Evolutionary conservation across 2,329 filamentous ascomycete species (phyloP).

Genomic region (Sporothrix globosa): DNA sequence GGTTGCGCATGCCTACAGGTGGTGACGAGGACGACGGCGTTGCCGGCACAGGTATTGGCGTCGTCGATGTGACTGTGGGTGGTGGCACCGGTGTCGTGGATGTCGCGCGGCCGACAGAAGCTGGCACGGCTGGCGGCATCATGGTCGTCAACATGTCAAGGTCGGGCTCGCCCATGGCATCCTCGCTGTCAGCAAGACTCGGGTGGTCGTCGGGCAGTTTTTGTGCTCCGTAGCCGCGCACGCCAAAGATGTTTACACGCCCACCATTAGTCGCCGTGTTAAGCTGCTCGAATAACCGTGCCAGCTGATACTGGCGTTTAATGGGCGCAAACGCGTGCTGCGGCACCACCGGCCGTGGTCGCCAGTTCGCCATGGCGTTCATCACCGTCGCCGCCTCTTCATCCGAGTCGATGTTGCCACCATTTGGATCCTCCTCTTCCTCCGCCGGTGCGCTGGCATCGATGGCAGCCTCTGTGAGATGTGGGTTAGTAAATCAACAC

Average conservation of each 20-base stretch:
- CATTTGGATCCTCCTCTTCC: slow-evolving; percentile 79
- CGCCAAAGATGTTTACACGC: slow-evolving; percentile 66
- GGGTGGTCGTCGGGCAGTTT: slow-evolving; percentile 56
- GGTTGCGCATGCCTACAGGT: slow-evolving; percentile 16
- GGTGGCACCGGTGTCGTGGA: slow-evolving; percentile 17
- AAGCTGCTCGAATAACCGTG: slow-evolving; percentile 66
- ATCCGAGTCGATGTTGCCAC: slow-evolving; percentile 85
- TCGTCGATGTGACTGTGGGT: slow-evolving; percentile 29
- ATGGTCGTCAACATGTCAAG: slow-evolving; percentile 43
- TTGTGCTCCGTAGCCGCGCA: slow-evolving; percentile 60
- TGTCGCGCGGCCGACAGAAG: neutral
- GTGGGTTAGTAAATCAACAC: neutral
- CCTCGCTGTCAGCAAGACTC: slow-evolving; percentile 53
- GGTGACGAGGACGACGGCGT: slow-evolving; percentile 27
- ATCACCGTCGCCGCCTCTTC: slow-evolving; percentile 92
- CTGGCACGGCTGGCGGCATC: slow-evolving; percentile 35
- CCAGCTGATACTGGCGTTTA: slow-evolving; percentile 64
- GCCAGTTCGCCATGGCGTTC: slow-evolving; percentile 74
- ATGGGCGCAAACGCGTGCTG: slow-evolving; percentile 65
- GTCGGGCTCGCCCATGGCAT: slow-evolving; percentile 63
- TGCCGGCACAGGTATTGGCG: slow-evolving; percentile 30
- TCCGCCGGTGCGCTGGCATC: slow-evolving; percentile 90
- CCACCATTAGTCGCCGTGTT: slow-evolving; percentile 68
- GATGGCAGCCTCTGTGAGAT: slow-evolving; percentile 75
- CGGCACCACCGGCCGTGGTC: slow-evolving; percentile 75